Conservation (phyloP, 371 early-diverging fungal species). For the Apophysomyces trapeziformis region DNA sequence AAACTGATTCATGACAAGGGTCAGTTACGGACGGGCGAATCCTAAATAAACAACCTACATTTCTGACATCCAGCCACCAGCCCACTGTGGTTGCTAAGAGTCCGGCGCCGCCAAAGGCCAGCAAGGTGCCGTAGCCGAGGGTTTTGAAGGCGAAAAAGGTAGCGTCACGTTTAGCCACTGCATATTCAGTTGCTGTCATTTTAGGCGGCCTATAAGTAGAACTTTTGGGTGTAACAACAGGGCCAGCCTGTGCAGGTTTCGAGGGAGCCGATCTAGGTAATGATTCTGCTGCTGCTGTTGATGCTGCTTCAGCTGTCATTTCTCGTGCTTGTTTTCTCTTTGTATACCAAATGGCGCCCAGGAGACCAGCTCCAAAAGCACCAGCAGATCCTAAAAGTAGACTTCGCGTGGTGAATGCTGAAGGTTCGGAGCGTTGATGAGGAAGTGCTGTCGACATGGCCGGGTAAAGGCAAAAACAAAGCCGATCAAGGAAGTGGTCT, state of each 20-base stretch:
- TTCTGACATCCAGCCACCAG: slow-evolving; percentile 49
- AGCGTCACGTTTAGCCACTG: slow-evolving; percentile 43
- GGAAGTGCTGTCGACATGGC: not conserved
- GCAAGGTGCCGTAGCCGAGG: slow-evolving; percentile 47
- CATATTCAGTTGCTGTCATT: slow-evolving; percentile 51
- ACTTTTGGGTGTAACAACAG: not conserved
- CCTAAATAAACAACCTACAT: slow-evolving; percentile 29
- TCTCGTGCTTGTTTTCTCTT: slow-evolving; percentile 46
- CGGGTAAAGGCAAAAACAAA: not conserved
- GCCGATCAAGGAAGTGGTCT: not conserved
- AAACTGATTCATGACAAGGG: slow-evolving; percentile 25
- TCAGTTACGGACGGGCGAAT: no score
- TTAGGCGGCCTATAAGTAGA: slow-evolving; percentile 30
- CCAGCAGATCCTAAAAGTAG: slow-evolving; percentile 40
- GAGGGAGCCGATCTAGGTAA: slow-evolving; percentile 3
- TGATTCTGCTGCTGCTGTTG: slow-evolving; percentile 23
- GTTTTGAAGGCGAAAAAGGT: slow-evolving; percentile 46
- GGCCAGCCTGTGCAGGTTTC: slow-evolving; percentile 8
- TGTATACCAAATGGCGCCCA: slow-evolving; percentile 53
- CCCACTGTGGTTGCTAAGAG: slow-evolving; percentile 37
- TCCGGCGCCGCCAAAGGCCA: slow-evolving; percentile 45
- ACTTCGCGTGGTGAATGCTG: slow-evolving; percentile 13
- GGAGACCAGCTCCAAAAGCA: slow-evolving; percentile 49
- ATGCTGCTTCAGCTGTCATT: slow-evolving; percentile 11
- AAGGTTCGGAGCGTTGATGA: slow-evolving; percentile 8